These are phyloP conservation scores for Aureobasidium sp. DNA, from an alignment of 2,329 filamentous ascomycete genomes.

Conservation along the genomic window DNA sequence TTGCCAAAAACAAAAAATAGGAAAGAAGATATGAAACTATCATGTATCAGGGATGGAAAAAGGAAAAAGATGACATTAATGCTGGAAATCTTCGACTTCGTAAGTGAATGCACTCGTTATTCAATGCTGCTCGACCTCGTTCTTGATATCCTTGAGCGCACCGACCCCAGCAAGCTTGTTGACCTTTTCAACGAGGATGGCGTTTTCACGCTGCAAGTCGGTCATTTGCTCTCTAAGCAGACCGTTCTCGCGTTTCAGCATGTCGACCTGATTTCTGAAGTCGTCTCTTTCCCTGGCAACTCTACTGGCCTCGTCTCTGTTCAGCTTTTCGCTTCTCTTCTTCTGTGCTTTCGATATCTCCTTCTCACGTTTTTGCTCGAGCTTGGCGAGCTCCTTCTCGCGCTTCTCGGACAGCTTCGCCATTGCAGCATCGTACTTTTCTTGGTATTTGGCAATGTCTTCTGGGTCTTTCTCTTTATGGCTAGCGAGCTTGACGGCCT, in stretches of 20 bases:
- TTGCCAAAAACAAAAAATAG: not conserved
- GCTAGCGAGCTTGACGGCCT: conserved; percentile 39
- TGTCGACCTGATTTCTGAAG: conserved; percentile 38
- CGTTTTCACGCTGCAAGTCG: conserved; percentile 53
- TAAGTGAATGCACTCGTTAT: not conserved
- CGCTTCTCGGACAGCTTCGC: conserved; percentile 59
- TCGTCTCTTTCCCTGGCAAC: conserved; percentile 45
- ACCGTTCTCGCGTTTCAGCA: conserved; percentile 44
- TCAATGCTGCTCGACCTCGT: not conserved
- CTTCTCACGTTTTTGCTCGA: conserved; percentile 32
- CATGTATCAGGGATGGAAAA: not conserved
- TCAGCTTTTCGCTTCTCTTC: conserved; percentile 38
- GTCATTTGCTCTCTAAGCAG: conserved; percentile 46
- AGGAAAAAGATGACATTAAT: not conserved
- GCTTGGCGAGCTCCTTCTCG: conserved; percentile 55
- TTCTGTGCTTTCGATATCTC: conserved; percentile 39
- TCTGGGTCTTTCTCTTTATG: conserved; percentile 28
- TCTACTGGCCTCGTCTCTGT: conserved; percentile 42
- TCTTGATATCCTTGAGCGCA: conserved; percentile 21
- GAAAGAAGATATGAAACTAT: not conserved
- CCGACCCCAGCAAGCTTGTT: conserved; percentile 31
- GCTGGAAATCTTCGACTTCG: not conserved
- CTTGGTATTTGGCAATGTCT: conserved; percentile 55
- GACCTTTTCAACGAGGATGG: conserved; percentile 40
- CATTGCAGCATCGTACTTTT: conserved; percentile 58